A percentile compares a stretch with the other conserved stretches of the same genome.
phyloP scores from a whole-genome alignment of 2,329 filamentous ascomycete species.

The Aspergillus thermomutatus region DNA sequence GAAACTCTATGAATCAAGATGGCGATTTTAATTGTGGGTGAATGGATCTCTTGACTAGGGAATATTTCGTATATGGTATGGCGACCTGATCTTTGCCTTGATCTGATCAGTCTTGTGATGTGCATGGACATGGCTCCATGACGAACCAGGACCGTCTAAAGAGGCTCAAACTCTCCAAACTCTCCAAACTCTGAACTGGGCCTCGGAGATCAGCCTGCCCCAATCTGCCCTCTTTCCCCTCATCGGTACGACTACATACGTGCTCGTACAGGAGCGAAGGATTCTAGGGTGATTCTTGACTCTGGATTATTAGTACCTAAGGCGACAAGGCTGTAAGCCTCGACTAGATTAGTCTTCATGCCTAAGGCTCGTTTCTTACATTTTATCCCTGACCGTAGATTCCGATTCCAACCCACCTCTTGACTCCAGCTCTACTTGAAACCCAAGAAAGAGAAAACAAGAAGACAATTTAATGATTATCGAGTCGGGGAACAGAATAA shows the following conservation, averaged over 20 bases:
- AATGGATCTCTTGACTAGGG: neutral
- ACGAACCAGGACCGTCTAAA: neutral
- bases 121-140: neutral
- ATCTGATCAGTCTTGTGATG: neutral
- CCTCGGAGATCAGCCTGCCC: neutral
- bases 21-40: neutral
- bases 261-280: neutral
- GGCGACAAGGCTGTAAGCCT: constrained; percentile 1
- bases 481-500: neutral
- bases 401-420: neutral
- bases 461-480: neutral
- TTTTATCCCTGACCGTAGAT: neutral
- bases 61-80: no score
- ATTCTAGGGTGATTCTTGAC: neutral
- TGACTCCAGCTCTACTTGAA: neutral
- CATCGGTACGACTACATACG: neutral
- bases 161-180: neutral
- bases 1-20: constrained; percentile 11
- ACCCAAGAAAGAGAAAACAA: neutral
- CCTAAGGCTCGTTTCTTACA: neutral
- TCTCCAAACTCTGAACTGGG: neutral
- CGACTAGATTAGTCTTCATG: neutral
- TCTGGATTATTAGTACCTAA: neutral
- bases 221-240: neutral
- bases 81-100: no score